Evolutionary conservation across 257 asterid genomes (phyloP).

Genomic region (Solanum dulcamara): DNA sequence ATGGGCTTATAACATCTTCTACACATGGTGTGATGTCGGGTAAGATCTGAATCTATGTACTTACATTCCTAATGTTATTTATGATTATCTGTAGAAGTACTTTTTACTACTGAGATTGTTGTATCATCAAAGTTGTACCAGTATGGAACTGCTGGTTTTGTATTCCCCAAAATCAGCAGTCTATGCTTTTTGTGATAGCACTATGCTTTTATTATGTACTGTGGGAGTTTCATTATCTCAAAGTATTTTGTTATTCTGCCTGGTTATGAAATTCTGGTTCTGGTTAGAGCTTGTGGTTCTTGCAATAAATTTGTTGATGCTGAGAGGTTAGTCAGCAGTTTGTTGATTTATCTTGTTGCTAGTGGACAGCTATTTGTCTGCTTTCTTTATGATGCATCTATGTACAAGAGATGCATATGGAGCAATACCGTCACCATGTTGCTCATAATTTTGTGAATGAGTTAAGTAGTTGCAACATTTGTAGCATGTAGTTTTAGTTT

Average conservation of each 20-base stretch:
- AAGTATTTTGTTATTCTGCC: not conserved
- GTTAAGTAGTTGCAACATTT: not conserved
- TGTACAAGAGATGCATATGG: not conserved
- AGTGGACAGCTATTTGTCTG: not conserved
- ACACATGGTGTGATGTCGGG: conserved; percentile 82
- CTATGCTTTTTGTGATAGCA: not conserved
- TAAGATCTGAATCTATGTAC: not conserved
- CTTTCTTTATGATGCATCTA: not conserved
- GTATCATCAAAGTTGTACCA: not conserved
- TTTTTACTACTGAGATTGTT: not conserved
- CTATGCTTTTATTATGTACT: not conserved
- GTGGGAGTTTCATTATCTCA: not conserved
- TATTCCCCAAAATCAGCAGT: not conserved
- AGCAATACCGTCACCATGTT: not conserved
- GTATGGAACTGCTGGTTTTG: not conserved
- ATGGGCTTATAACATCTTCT: conserved; percentile 66
- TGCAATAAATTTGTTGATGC: not conserved
- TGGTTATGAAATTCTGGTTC: not conserved
- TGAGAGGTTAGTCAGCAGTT: not conserved
- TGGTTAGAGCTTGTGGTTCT: not conserved
- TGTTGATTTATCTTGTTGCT: not conserved
- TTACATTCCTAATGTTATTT: not conserved
- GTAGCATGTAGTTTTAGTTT: not conserved
- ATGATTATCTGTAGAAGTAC: not conserved
- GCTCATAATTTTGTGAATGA: not conserved